Conservation (phyloP, 192 early-diverging fungal genomes). For the Coemansia umbellata region DNA sequence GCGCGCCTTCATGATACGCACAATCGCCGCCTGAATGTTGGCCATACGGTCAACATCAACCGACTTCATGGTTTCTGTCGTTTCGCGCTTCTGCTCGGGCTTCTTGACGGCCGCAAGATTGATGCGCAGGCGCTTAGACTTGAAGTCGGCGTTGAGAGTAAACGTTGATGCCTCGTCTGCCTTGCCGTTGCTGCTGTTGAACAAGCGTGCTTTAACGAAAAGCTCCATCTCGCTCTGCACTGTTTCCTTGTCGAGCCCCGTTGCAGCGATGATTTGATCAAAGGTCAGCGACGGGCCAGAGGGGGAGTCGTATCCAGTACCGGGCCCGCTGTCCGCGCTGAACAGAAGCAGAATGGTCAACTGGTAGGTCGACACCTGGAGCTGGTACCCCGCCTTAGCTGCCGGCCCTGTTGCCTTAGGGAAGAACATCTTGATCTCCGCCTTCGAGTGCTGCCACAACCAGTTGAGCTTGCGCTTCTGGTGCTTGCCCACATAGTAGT, state of each 20-base stretch:
- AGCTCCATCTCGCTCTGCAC: slow-evolving; percentile 66
- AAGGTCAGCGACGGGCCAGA: slow-evolving; percentile 53
- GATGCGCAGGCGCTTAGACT: slow-evolving; percentile 84
- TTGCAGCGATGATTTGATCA: slow-evolving; percentile 70
- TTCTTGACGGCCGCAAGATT: slow-evolving; percentile 84
- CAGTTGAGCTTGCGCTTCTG: slow-evolving; percentile 89
- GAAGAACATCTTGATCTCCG: slow-evolving; percentile 90
- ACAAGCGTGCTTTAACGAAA: slow-evolving; percentile 81
- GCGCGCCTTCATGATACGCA: slow-evolving; percentile 98
- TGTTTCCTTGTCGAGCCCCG: slow-evolving; percentile 65
- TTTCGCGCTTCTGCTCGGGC: slow-evolving; percentile 86
- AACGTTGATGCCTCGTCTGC: slow-evolving; percentile 49
- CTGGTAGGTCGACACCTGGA: slow-evolving; percentile 80
- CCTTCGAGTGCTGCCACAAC: slow-evolving; percentile 89
- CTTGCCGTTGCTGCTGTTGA: slow-evolving; percentile 36
- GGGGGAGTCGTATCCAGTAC: slow-evolving; percentile 56
- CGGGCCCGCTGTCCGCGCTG: slow-evolving; percentile 58
- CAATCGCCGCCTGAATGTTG: slow-evolving; percentile 97
- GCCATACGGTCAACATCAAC: slow-evolving; percentile 90
- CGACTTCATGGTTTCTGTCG: slow-evolving; percentile 86
- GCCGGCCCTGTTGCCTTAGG: slow-evolving; percentile 69
- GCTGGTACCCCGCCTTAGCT: slow-evolving; percentile 57
- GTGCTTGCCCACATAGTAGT: slow-evolving; percentile 87
- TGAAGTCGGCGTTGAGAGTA: slow-evolving; percentile 75
- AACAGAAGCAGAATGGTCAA: slow-evolving; percentile 92